Conservation (phyloP, 805 yeast species). For the Candida insectorum region DNA sequence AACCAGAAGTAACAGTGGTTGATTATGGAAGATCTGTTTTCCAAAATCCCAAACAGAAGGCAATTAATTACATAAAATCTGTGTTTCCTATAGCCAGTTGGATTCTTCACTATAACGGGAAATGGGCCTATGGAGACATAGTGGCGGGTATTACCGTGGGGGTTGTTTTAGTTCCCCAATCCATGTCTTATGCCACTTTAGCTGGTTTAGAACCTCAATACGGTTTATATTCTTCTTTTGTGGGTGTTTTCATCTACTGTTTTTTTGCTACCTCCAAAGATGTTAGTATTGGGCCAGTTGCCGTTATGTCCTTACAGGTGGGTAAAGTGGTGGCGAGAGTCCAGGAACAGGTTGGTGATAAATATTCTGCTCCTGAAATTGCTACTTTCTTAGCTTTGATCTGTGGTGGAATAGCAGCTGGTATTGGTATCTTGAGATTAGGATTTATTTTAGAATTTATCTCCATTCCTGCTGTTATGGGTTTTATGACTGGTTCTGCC, state of each 20-base stretch:
- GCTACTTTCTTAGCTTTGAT: slow-evolving; percentile 78
- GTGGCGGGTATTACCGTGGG: slow-evolving; percentile 95
- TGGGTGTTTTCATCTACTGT: slow-evolving; percentile 85
- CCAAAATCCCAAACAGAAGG: slow-evolving; percentile 36
- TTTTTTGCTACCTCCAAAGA: slow-evolving; percentile 94
- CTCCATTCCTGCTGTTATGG: slow-evolving; percentile 88
- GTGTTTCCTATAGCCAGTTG: slow-evolving; percentile 80
- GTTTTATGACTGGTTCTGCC: slow-evolving; percentile 95
- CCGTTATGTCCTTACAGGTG: slow-evolving; percentile 88
- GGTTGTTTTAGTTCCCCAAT: slow-evolving; percentile 87
- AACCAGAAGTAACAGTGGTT: slow-evolving; percentile 29
- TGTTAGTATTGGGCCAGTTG: slow-evolving; percentile 95
- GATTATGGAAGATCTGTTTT: slow-evolving; percentile 28
- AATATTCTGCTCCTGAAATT: slow-evolving; percentile 60
- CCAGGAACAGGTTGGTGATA: slow-evolving; percentile 38
- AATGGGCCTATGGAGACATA: slow-evolving; percentile 79
- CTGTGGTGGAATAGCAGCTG: slow-evolving; percentile 83
- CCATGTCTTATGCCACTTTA: slow-evolving; percentile 90
- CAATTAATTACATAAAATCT: slow-evolving; percentile 51
- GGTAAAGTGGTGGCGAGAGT: slow-evolving; percentile 73
- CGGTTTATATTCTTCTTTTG: slow-evolving; percentile 87
- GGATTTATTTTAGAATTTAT: slow-evolving; percentile 89
- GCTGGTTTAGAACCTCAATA: slow-evolving; percentile 81
- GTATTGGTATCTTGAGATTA: slow-evolving; percentile 74
- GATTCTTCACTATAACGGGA: slow-evolving; percentile 77